Conservation (phyloP, 1,139 yeast species). For the Williopsis jadinii region DNA sequence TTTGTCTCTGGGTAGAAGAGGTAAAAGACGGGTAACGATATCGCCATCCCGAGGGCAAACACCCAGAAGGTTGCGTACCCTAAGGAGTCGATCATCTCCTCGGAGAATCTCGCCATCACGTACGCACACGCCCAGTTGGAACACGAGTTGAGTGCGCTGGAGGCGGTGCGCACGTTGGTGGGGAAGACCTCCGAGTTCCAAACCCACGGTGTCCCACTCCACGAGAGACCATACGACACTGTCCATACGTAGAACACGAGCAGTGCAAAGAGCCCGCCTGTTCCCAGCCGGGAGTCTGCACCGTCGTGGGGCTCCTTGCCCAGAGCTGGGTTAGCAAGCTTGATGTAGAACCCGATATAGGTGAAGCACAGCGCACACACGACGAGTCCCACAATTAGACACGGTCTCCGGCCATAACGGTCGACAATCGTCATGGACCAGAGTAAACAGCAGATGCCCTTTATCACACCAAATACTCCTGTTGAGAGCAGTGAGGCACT, state of each 20-base stretch:
- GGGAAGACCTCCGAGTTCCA: conserved; percentile 37
- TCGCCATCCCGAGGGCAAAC: conserved; percentile 31
- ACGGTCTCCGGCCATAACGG: conserved; percentile 25
- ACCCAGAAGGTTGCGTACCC: conserved; percentile 36
- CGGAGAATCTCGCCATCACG: conserved; percentile 37
- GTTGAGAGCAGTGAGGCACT: conserved; percentile 45
- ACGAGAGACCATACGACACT: conserved; percentile 32
- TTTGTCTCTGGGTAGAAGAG: conserved; percentile 39
- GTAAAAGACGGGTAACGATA: conserved; percentile 30
- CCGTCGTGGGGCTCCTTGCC: background rate
- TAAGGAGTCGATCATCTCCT: conserved; percentile 33
- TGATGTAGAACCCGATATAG: conserved; percentile 41
- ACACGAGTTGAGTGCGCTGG: conserved; percentile 36
- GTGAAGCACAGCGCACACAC: conserved; percentile 44
- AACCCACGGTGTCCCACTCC: conserved; percentile 45
- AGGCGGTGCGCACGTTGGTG: conserved; percentile 34
- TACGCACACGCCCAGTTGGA: conserved; percentile 42
- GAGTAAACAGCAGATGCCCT: conserved; percentile 34
- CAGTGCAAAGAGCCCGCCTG: conserved; percentile 41
- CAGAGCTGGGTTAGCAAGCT: conserved; percentile 26
- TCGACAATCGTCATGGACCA: conserved; percentile 27
- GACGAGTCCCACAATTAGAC: conserved; percentile 33
- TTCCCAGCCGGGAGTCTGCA: conserved; percentile 16
- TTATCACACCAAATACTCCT: conserved; percentile 50
- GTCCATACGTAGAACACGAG: conserved; percentile 42